Percentiles rank a stretch among this genome's conserved stretches.
phyloP scores from a whole-genome alignment of 2,329 filamentous ascomycete genomes.

The Fusarium armeniacum region DNA sequence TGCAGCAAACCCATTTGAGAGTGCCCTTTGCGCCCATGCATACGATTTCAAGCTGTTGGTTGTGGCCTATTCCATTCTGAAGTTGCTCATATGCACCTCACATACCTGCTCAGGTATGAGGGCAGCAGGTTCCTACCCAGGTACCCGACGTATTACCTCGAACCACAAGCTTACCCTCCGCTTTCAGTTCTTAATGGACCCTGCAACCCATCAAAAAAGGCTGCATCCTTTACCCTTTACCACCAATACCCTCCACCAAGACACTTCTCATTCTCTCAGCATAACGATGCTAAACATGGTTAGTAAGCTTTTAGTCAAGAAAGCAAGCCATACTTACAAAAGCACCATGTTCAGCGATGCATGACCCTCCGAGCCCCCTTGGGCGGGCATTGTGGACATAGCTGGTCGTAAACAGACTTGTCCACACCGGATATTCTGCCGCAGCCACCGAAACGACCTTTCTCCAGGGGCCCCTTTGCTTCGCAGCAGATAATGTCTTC shows the following conservation, averaged over 20 bases:
- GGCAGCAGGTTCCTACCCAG: too few relatives aligned
- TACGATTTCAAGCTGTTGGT: too few relatives aligned
- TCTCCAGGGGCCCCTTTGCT: not conserved
- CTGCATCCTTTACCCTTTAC: not conserved
- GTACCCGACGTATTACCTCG: too few relatives aligned
- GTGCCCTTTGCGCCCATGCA: not conserved
- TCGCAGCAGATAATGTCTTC: not conserved
- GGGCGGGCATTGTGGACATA: conserved; percentile 3
- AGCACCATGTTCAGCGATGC: not conserved
- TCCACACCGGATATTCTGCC: not conserved
- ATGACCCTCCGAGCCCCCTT: not conserved
- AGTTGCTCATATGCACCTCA: too few relatives aligned
- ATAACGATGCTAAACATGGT: not conserved
- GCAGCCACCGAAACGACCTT: not conserved
- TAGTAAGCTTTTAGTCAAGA: not conserved
- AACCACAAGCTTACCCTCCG: not conserved
- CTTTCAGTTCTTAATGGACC: not conserved
- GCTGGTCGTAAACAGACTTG: not conserved
- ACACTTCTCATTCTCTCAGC: not conserved
- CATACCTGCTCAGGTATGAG: too few relatives aligned
- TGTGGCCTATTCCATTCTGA: too few relatives aligned
- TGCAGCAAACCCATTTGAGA: too few relatives aligned
- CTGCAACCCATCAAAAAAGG: not conserved
- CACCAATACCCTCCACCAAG: not conserved
- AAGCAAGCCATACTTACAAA: not conserved